A percentile compares a stretch with the other conserved stretches of the same genome.
phyloP scores from a whole-genome alignment of 176 grass and related monocot genomes.

The Oryza glaberrima region DNA sequence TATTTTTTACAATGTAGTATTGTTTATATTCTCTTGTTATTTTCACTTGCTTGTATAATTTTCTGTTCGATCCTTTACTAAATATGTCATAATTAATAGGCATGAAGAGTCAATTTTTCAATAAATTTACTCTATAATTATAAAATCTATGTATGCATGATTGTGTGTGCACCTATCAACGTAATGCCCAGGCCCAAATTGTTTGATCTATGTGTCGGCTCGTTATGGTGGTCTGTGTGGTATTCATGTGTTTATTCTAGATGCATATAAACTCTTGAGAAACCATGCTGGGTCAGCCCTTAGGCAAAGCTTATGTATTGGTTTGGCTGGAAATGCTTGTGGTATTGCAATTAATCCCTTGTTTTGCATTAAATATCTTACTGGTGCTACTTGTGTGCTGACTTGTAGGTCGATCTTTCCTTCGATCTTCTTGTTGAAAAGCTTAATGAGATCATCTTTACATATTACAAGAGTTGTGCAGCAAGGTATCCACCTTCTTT shows the following conservation, averaged over 20 bases:
- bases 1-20: constrained; percentile 5
- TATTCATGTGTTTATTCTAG: constrained; percentile 10
- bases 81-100: constrained; percentile 1
- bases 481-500: constrained; percentile 65
- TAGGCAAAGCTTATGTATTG: constrained; percentile 8
- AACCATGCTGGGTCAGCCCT: constrained; percentile 16
- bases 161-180: constrained; percentile 10
- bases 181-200: constrained; percentile 5
- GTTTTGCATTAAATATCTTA: constrained; percentile 41
- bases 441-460: constrained; percentile 96
- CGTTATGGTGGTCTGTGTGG: constrained; percentile 1
- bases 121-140: constrained; percentile 4
- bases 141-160: constrained; percentile 6
- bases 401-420: constrained; percentile 89
- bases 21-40: neutral
- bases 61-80: neutral
- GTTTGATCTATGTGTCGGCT: constrained; percentile 1
- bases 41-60: constrained; percentile 28
- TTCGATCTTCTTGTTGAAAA: constrained; percentile 97
- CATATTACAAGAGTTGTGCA: constrained; percentile 94
- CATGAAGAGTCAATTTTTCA: neutral
- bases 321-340: constrained; percentile 29
- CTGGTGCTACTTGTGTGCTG: constrained; percentile 15
- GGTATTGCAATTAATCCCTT: constrained; percentile 13
- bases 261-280: constrained; percentile 31